phyloP scores from a whole-genome alignment of 2,329 filamentous ascomycete genomes.

The Fonsecaea pugnacius region DNA sequence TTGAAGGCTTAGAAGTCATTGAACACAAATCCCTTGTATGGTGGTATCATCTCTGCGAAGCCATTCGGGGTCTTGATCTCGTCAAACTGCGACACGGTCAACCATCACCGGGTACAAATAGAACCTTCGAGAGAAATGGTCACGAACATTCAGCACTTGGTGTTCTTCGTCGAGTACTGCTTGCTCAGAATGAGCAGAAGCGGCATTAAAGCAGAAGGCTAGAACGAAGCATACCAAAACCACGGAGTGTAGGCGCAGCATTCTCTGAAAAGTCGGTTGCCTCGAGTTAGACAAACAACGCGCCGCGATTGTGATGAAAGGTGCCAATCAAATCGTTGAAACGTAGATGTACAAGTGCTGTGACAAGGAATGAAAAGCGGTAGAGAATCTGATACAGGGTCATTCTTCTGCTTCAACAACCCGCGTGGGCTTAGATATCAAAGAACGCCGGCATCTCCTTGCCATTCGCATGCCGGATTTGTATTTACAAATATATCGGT shows the following conservation, averaged over 20 bases:
- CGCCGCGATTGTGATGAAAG: not conserved
- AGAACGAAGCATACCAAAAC: conserved; percentile 29
- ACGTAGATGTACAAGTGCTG: conserved; percentile 24
- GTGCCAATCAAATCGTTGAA: conserved; percentile 28
- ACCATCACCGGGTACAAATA: not conserved
- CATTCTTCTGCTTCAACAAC: conserved; percentile 6
- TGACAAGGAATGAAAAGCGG: conserved; percentile 24
- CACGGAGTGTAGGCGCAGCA: conserved; percentile 25
- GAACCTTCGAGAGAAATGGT: not conserved
- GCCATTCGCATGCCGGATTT: not conserved
- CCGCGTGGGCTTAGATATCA: not conserved
- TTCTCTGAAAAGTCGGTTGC: conserved; percentile 20
- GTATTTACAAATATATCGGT: not conserved
- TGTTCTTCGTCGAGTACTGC: not conserved
- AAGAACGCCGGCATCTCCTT: not conserved
- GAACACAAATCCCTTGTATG: conserved; percentile 33
- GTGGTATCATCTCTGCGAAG: conserved; percentile 24
- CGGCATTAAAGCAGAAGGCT: conserved; percentile 29
- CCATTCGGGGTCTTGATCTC: conserved; percentile 29
- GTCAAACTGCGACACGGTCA: conserved; percentile 28
- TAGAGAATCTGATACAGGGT: conserved; percentile 20
- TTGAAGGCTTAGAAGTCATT: conserved; percentile 33
- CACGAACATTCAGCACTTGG: conserved; percentile 19
- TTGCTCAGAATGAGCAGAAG: conserved; percentile 23
- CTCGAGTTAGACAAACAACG: conserved; percentile 21